These are phyloP conservation scores for Scleroderma bovista DNA, from an alignment of 768 basidiomycete genomes.

Conservation along the genomic window DNA sequence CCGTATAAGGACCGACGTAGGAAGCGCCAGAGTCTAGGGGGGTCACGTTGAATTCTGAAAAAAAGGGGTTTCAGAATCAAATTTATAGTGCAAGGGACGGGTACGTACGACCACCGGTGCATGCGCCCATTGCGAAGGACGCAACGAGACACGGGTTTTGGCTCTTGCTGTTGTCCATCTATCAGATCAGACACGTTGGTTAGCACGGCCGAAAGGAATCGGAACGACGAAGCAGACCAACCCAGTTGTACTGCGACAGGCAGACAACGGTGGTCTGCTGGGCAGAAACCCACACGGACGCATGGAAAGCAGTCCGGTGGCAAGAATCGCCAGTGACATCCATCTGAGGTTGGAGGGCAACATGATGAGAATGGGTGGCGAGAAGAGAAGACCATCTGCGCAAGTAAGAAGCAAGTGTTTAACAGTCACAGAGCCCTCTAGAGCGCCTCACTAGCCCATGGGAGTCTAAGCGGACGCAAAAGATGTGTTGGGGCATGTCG, in stretches of 20 bases:
- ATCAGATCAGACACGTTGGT: background rate
- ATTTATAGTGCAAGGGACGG: conserved; percentile 3
- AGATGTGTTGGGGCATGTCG: too few relatives aligned
- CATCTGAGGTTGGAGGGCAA: conserved; percentile 3
- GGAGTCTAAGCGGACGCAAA: too few relatives aligned
- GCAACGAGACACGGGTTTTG: conserved; percentile 45
- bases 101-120: conserved; percentile 37
- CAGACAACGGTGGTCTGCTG: conserved; percentile 22
- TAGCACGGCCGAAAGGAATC: background rate
- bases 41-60: conserved; percentile 34
- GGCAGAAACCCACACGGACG: conserved; percentile 15
- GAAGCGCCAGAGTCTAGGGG: conserved; percentile 30
- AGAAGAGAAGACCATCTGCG: background rate
- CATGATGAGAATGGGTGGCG: conserved; percentile 9
- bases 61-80: conserved; percentile 2
- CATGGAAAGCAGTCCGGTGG: conserved; percentile 9
- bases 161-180: conserved; percentile 38
- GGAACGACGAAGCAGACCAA: conserved; percentile 5
- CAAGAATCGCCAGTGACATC: conserved; percentile 15
- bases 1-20: conserved; percentile 29
- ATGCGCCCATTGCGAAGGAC: conserved; percentile 38
- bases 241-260: conserved; percentile 21
- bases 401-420: background rate
- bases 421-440: too few relatives aligned
- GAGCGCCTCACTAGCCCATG: too few relatives aligned